Evolutionary conservation across 441 rosid species (phyloP), one percentile per base, ranked within the genome.

Genomic region (Eruca vesicaria): DNA sequence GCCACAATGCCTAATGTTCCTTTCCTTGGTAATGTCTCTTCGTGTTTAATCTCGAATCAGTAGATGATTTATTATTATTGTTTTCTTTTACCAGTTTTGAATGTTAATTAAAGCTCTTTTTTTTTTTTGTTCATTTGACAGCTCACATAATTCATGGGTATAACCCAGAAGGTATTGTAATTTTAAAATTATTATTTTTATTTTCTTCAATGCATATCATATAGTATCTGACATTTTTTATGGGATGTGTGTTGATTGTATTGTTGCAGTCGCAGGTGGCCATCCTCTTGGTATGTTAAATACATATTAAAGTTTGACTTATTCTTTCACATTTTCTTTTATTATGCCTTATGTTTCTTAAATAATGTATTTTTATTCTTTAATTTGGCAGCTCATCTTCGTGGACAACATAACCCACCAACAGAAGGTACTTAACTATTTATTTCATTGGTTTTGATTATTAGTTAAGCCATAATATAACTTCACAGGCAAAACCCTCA

Each of bases 221-320:
- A 52, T 31, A 45, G 12, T 29, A 73, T 41, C 66, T 56, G 71
- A 73, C 66, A 41, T 65, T 18, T n/a, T 52, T 36, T 6, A 15
- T 72, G 75, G 55, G 29, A 63, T 63, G 62, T 63, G 63, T 45
- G 58, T 61, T 61, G 21, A 29, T 61, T 62, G 16, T 15, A 36
- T 18, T 20, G 59, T 60, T 63, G 28, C 61, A 63, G 62, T 11
- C 10, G 61, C 72, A 58, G 72, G 31, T 31, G 67, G 38, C 61
- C 78, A 74, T 74, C 72, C 78, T 59, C 78, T 74, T 12, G 78
- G 78, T 74, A 66, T 14, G 72, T 33, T 12, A 3, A 20, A 14
- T 57, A 28, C 7, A 16, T 60, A 32, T 4, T 8, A 8, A 52
- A 18, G 43, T 66, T 66, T 57, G 36, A 66, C 66, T n/a, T 29